Conservation (phyloP, 2,329 filamentous ascomycete species). For the Paraphaeosphaeria sporulosa region DNA sequence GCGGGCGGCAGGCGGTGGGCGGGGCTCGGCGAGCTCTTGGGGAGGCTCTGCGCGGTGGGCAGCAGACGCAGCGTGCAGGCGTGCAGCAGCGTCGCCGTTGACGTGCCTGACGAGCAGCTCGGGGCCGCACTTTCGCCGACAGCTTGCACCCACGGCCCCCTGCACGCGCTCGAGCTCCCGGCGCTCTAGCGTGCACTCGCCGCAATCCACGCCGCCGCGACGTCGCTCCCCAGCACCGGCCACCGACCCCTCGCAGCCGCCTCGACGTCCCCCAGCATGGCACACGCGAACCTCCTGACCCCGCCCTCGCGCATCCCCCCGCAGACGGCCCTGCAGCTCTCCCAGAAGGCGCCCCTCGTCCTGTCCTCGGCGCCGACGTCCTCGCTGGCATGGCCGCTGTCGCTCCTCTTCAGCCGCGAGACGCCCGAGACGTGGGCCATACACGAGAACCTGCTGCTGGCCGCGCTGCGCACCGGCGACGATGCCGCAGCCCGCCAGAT, state of each 20-base stretch:
- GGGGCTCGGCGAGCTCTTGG: slow-evolving; percentile 4
- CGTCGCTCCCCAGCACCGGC: background rate
- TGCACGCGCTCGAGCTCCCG: slow-evolving; percentile 1
- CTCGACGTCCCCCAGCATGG: slow-evolving; percentile 27
- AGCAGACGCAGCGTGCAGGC: background rate
- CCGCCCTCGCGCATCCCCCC: slow-evolving; percentile 52
- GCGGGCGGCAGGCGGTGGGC: background rate
- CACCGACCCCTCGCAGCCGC: background rate
- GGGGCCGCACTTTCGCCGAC: slow-evolving; percentile 30
- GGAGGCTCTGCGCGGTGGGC: slow-evolving; percentile 1
- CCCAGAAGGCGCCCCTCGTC: slow-evolving; percentile 53
- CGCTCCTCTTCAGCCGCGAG: slow-evolving; percentile 64
- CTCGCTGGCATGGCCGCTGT: slow-evolving; percentile 60
- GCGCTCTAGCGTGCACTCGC: slow-evolving; percentile 7
- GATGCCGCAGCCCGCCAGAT: slow-evolving; percentile 78
- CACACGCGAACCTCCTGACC: slow-evolving; percentile 47
- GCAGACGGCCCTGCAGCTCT: slow-evolving; percentile 54
- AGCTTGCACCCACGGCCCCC: slow-evolving; percentile 1
- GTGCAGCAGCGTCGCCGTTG: slow-evolving; percentile 18
- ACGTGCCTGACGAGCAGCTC: slow-evolving; percentile 22
- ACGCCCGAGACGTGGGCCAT: slow-evolving; percentile 81
- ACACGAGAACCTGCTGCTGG: slow-evolving; percentile 86
- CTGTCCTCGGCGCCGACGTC: slow-evolving; percentile 49
- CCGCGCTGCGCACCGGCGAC: slow-evolving; percentile 85
- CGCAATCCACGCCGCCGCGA: background rate